A percentile compares a stretch with the other conserved stretches of the same genome.
Evolutionary conservation across 1,284 basidiomycete species (phyloP).

Genomic region (Trichosporon sp.): DNA sequence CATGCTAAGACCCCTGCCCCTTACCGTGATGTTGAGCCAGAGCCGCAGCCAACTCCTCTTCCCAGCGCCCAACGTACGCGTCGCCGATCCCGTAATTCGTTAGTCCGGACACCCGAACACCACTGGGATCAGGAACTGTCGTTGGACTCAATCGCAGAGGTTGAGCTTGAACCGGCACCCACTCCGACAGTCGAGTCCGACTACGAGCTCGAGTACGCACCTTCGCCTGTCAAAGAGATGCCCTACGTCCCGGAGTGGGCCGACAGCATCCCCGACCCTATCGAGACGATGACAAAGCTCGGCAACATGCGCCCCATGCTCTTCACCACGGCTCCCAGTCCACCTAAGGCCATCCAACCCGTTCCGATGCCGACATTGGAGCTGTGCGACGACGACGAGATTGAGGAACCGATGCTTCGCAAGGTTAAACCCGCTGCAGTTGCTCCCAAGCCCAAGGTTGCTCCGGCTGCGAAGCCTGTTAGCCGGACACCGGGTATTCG

Average conservation of each 20-base stretch:
- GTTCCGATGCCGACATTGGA: slow-evolving; percentile 13
- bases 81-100: slow-evolving; percentile 30
- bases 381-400: slow-evolving; percentile 24
- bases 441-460: neutral
- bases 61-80: slow-evolving; percentile 47
- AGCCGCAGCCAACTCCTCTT: slow-evolving; percentile 42
- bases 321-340: slow-evolving; percentile 2
- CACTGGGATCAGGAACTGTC: slow-evolving; percentile 49
- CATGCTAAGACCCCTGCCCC: slow-evolving; percentile 26
- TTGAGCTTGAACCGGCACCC: slow-evolving; percentile 27
- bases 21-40: slow-evolving; percentile 20
- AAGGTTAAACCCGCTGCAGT: slow-evolving; percentile 1
- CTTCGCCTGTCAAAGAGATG: slow-evolving; percentile 21
- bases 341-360: slow-evolving; percentile 8
- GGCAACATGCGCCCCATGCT: slow-evolving; percentile 26
- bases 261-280: slow-evolving; percentile 24
- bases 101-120: slow-evolving; percentile 16
- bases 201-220: slow-evolving; percentile 32
- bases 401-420: slow-evolving; percentile 27
- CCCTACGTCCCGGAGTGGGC: slow-evolving; percentile 32
- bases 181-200: slow-evolving; percentile 8
- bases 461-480: neutral
- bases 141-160: slow-evolving; percentile 45
- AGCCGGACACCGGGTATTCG: neutral
- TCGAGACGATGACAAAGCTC: slow-evolving; percentile 27